These are phyloP conservation scores for Albophoma yamanashiensis DNA, from an alignment of 2,329 filamentous ascomycete species.

Conservation along the genomic window DNA sequence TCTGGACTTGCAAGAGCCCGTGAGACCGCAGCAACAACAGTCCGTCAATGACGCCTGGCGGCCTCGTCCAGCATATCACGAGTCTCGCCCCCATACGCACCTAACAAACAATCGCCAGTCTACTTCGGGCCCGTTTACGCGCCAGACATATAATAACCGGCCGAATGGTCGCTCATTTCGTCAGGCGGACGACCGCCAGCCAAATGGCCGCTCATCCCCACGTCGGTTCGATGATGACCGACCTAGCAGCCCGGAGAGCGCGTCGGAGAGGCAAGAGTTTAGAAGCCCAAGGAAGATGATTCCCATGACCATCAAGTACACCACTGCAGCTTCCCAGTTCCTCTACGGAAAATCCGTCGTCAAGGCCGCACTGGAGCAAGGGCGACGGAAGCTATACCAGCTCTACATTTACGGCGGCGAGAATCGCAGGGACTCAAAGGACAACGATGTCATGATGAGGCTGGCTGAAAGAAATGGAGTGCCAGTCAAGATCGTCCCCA, in stretches of 20 bases:
- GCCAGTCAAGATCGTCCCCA: constrained; percentile 44
- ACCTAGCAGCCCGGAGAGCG: neutral
- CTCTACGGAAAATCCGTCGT: constrained; percentile 79
- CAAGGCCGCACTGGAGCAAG: constrained; percentile 59
- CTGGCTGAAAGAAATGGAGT: constrained; percentile 41
- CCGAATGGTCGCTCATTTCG: neutral
- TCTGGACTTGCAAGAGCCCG: constrained; percentile 14
- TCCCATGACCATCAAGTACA: constrained; percentile 40
- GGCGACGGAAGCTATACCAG: constrained; percentile 66
- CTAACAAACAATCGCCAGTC: neutral
- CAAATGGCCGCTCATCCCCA: neutral
- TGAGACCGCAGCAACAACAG: constrained; percentile 6
- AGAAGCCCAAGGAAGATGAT: constrained; percentile 19
- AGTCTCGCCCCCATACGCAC: neutral
- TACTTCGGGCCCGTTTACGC: neutral
- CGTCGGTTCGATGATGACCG: neutral
- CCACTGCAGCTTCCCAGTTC: constrained; percentile 83
- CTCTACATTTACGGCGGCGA: constrained; percentile 64
- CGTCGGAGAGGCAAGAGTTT: neutral
- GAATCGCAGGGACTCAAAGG: constrained; percentile 38
- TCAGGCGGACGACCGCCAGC: neutral
- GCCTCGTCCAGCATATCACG: neutral
- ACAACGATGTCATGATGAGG: constrained; percentile 31
- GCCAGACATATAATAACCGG: neutral
- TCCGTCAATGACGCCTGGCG: neutral